Conservation (phyloP, 352 stramenopile genomes). For the Phytophthora europaea region DNA sequence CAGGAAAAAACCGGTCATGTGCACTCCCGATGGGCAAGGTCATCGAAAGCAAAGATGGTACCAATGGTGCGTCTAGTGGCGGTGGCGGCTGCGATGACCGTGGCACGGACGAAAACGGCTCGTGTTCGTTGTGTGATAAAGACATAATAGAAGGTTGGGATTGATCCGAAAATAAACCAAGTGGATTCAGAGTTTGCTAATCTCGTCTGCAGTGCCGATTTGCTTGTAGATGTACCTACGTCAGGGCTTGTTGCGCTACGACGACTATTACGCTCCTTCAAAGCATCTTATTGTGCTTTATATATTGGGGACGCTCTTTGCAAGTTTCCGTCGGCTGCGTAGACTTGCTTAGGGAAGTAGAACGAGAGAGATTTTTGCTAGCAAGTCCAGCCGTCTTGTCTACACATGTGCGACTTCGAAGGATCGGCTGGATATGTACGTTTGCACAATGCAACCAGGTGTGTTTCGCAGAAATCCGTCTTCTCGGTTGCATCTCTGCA, state of each 20-base stretch:
- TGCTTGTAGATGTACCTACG: too few species aligned
- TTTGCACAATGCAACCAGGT: neutral
- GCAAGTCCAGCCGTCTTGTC: neutral
- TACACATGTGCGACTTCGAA: neutral
- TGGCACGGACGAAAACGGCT: too few species aligned
- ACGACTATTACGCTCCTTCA: neutral
- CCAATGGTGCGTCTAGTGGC: conserved; percentile 56
- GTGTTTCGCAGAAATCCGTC: neutral
- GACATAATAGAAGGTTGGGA: too few species aligned
- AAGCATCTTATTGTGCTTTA: neutral
- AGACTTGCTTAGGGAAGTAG: neutral
- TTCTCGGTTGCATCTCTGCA: neutral
- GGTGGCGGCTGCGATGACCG: too few species aligned
- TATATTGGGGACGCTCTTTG: neutral
- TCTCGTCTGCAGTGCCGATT: too few species aligned
- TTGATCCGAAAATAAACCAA: too few species aligned
- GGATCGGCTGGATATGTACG: neutral
- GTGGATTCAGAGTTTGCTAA: too few species aligned
- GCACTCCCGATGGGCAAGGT: too few species aligned
- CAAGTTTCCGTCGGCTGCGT: neutral
- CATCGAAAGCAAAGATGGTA: too few species aligned
- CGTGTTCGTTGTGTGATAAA: too few species aligned
- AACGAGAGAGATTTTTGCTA: neutral
- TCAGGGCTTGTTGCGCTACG: too few species aligned
- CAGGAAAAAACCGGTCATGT: too few species aligned